A percentile compares a stretch with the other conserved stretches of the same genome.
Conservation (phyloP, 1,284 basidiomycete genomes). For the Blastosporella zonata region DNA sequence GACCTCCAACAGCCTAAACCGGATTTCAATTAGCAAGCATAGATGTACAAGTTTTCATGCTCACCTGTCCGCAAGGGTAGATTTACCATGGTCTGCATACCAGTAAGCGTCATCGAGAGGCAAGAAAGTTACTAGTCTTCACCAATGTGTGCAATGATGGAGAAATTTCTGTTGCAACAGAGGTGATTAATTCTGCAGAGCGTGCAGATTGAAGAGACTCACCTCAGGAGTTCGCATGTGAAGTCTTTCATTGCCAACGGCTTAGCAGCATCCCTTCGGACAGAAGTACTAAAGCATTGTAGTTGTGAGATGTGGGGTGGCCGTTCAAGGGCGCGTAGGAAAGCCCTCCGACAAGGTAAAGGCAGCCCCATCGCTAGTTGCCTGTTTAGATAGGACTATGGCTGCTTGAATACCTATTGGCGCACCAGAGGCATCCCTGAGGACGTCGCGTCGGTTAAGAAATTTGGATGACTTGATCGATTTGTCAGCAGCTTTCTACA, state of each 20-base stretch:
- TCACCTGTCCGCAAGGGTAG: conserved; percentile 84
- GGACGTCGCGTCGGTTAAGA: neutral
- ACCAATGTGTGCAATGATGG: conserved; percentile 94
- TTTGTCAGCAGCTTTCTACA: conserved; percentile 17
- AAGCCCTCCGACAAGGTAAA: conserved; percentile 17
- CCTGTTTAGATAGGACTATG: neutral
- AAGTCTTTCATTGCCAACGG: conserved; percentile 64
- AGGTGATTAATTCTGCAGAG: conserved; percentile 5
- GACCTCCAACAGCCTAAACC: conserved; percentile 65
- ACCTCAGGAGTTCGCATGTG: conserved; percentile 77
- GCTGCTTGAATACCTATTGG: neutral
- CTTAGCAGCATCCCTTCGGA: conserved; percentile 26
- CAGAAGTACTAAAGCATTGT: conserved; percentile 33
- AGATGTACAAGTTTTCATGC: conserved; percentile 21
- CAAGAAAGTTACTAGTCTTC: neutral
- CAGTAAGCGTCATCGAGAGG: conserved; percentile 6
- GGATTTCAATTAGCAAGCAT: conserved; percentile 7
- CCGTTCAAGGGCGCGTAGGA: conserved; percentile 28
- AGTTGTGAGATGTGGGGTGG: conserved; percentile 3
- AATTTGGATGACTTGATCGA: neutral
- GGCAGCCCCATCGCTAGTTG: conserved; percentile 11
- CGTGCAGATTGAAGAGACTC: conserved; percentile 15
- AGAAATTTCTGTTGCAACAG: conserved; percentile 74
- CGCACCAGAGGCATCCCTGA: no score
- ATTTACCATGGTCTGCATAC: conserved; percentile 82